These are phyloP conservation scores for Calonectria leucothoes DNA, from an alignment of 2,329 filamentous ascomycete genomes.

Conservation along the genomic window DNA sequence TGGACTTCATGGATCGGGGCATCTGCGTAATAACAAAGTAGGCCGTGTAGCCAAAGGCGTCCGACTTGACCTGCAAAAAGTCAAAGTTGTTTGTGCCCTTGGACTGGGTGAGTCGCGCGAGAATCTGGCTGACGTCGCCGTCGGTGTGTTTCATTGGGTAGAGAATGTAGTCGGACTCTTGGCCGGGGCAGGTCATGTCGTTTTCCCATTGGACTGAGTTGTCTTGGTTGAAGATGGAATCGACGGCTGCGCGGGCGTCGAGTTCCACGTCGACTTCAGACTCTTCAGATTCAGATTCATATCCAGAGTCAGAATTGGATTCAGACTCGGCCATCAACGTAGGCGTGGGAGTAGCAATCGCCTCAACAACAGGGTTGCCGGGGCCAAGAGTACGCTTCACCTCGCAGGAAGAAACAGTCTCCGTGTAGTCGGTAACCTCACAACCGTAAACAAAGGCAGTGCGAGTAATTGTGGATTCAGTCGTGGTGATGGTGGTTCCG, in stretches of 20 bases:
- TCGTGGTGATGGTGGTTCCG: background rate
- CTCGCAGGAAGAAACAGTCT: background rate
- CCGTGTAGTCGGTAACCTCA: background rate
- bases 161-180: constrained; percentile 6
- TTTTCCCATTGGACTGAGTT: background rate
- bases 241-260: background rate
- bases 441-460: background rate
- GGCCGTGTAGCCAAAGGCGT: background rate
- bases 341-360: background rate
- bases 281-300: background rate
- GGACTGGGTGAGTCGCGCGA: background rate
- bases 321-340: background rate
- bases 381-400: background rate
- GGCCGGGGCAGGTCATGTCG: background rate
- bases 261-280: background rate
- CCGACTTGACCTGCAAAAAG: background rate
- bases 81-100: constrained; percentile 2
- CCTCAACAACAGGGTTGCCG: background rate
- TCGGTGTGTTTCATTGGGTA: background rate
- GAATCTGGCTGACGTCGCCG: background rate
- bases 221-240: constrained; percentile 4
- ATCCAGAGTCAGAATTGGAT: background rate
- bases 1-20: background rate
- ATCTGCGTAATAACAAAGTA: constrained; percentile 1
- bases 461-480: background rate